Evolutionary conservation across 2,329 filamentous ascomycete genomes (phyloP).

Genomic region (Leptographium lundbergii): DNA sequence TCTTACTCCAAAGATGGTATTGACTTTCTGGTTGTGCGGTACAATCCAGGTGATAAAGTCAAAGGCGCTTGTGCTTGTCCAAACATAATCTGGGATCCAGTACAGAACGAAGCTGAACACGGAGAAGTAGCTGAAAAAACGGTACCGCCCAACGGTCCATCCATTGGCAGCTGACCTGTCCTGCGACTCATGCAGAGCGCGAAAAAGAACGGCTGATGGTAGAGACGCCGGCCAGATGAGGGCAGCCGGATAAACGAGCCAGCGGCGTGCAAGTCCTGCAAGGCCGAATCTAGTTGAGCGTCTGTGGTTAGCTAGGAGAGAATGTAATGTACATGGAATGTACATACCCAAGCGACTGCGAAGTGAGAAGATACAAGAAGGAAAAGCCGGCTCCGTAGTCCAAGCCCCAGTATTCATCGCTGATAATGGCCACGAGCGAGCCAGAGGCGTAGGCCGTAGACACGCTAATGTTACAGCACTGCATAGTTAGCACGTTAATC

Average conservation of each 20-base stretch:
- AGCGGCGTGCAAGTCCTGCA: slow-evolving; percentile 35
- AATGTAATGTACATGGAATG: neutral
- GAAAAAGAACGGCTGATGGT: slow-evolving; percentile 33
- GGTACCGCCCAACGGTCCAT: slow-evolving; percentile 30
- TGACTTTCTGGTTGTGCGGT: slow-evolving; percentile 23
- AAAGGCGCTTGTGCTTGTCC: slow-evolving; percentile 31
- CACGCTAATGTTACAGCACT: slow-evolving; percentile 4
- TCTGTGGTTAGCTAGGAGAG: neutral
- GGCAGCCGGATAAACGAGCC: slow-evolving; percentile 38
- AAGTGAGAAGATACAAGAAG: slow-evolving; percentile 23
- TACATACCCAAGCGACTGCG: slow-evolving; percentile 35
- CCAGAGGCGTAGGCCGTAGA: slow-evolving; percentile 5
- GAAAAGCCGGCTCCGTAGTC: slow-evolving; percentile 8
- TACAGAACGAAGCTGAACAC: slow-evolving; percentile 37
- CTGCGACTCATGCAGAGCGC: slow-evolving; percentile 30
- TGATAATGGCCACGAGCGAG: slow-evolving; percentile 7
- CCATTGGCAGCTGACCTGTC: slow-evolving; percentile 23
- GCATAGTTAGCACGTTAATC: neutral
- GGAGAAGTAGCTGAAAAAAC: slow-evolving; percentile 31
- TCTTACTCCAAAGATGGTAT: slow-evolving; percentile 13
- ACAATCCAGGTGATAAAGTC: slow-evolving; percentile 43
- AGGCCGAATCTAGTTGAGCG: slow-evolving; percentile 28
- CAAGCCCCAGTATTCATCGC: slow-evolving; percentile 6
- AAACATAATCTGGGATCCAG: slow-evolving; percentile 38
- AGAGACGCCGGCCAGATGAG: slow-evolving; percentile 39